phyloP scores from a whole-genome alignment of 768 basidiomycete genomes.

The Kwoniella bestiolae region DNA sequence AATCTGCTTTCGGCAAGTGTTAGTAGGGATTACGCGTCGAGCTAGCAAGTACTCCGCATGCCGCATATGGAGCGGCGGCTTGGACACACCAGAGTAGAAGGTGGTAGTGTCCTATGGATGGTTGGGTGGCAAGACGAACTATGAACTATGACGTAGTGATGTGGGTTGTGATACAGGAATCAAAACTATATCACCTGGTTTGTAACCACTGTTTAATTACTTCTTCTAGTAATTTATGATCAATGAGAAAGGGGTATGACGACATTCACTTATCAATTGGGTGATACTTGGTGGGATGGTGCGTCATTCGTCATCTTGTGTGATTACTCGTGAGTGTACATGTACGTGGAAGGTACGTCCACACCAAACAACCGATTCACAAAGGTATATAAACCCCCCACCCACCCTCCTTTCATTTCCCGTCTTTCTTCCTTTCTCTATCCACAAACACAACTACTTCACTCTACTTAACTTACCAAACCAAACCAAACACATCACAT shows the following conservation, averaged over 20 bases:
- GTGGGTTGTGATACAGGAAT: no score
- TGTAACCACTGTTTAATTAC: not conserved
- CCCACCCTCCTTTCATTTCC: not conserved
- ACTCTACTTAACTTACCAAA: conserved; percentile 16
- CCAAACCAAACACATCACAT: conserved; percentile 21
- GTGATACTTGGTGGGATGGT: not conserved
- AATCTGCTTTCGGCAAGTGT: not conserved
- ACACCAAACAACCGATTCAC: not conserved
- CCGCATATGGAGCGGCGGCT: no score
- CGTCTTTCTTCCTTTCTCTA: conserved; percentile 17
- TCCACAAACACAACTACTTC: conserved; percentile 1
- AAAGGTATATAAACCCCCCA: conserved; percentile 29
- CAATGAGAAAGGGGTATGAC: conserved; percentile 8
- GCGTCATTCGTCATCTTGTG: conserved; percentile 7
- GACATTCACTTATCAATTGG: not conserved
- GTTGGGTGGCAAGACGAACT: not conserved
- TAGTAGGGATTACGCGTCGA: not conserved
- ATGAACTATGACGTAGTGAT: conserved; percentile 1
- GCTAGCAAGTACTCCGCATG: no score
- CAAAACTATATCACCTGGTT: conserved; percentile 2
- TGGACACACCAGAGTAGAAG: no score
- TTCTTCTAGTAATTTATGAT: not conserved
- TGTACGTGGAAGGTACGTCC: not conserved
- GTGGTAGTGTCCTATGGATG: not conserved
- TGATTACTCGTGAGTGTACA: not conserved